phyloP scores from a whole-genome alignment of 495 filamentous ascomycete species.

The Sabuloglossum arenarium region DNA sequence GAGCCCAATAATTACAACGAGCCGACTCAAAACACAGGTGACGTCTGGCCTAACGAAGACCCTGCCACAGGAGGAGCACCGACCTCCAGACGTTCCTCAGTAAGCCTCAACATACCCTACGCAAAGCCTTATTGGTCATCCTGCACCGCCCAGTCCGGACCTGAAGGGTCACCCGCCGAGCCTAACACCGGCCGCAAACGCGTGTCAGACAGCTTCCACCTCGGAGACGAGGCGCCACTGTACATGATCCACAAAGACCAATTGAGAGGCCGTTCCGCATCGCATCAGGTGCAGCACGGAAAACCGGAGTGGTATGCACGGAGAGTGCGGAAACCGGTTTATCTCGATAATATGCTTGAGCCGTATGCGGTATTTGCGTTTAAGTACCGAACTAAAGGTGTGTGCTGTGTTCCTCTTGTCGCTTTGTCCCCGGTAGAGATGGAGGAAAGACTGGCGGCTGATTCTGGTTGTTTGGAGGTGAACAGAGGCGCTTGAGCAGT shows the following conservation, averaged over 20 bases:
- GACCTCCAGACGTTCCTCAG: neutral
- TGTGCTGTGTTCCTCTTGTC: neutral
- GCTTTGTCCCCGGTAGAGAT: no score
- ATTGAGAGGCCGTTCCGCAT: neutral
- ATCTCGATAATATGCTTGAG: conserved; percentile 19
- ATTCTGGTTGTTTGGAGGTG: neutral
- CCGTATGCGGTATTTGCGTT: conserved; percentile 29
- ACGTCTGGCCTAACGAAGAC: neutral
- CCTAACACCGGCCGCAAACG: neutral
- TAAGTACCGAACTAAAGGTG: conserved; percentile 20
- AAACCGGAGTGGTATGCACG: conserved; percentile 19
- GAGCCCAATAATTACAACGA: neutral
- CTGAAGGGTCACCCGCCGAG: neutral
- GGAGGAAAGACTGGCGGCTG: no score
- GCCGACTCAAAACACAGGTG: neutral
- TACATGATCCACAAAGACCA: conserved; percentile 7
- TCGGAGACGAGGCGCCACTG: conserved; percentile 3
- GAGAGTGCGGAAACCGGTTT: conserved; percentile 15
- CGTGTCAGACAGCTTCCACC: neutral
- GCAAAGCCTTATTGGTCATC: conserved; percentile 7
- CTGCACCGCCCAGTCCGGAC: conserved; percentile 2
- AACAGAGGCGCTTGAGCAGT: conserved; percentile 8
- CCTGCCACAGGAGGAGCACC: neutral
- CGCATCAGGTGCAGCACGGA: conserved; percentile 18
- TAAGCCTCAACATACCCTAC: neutral